These are phyloP conservation scores for Saitozyma sp. DNA, from an alignment of 768 basidiomycete species.

Conservation along the genomic window DNA sequence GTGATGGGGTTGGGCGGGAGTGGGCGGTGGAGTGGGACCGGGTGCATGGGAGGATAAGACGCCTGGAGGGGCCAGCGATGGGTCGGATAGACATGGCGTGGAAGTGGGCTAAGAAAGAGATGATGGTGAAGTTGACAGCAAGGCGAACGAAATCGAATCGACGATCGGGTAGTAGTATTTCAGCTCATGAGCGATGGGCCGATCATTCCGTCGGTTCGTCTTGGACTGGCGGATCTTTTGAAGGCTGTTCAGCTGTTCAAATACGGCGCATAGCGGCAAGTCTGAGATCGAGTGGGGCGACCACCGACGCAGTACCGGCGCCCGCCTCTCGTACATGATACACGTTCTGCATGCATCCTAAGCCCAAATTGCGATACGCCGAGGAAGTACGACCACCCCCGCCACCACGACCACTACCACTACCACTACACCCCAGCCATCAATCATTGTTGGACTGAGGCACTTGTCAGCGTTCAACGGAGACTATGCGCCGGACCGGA, in stretches of 20 bases:
- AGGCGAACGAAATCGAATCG: too few relatives aligned
- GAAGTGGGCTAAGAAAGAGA: not conserved
- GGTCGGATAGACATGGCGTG: not conserved
- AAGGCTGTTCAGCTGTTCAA: too few relatives aligned
- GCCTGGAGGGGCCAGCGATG: constrained; percentile 8
- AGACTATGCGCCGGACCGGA: not conserved
- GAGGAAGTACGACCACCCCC: too few relatives aligned
- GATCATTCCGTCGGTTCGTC: not conserved
- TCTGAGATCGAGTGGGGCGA: too few relatives aligned
- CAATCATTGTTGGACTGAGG: not conserved
- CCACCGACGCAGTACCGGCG: too few relatives aligned
- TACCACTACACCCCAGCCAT: too few relatives aligned
- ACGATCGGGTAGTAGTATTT: not conserved
- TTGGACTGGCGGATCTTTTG: too few relatives aligned
- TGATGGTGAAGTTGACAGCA: not conserved
- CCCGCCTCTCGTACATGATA: too few relatives aligned
- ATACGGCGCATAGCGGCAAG: too few relatives aligned
- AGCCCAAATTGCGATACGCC: too few relatives aligned
- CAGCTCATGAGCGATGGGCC: not conserved
- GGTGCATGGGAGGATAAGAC: not conserved
- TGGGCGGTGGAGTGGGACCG: constrained; percentile 10
- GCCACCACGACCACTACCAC: too few relatives aligned
- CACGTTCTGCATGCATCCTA: too few relatives aligned
- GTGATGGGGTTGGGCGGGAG: constrained; percentile 4
- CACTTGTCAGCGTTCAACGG: not conserved